Percentiles rank a stretch among this genome's conserved stretches.
These are phyloP conservation scores for Nyctanthes arbortristis DNA, from an alignment of 257 asterid species.

Conservation along the genomic window DNA sequence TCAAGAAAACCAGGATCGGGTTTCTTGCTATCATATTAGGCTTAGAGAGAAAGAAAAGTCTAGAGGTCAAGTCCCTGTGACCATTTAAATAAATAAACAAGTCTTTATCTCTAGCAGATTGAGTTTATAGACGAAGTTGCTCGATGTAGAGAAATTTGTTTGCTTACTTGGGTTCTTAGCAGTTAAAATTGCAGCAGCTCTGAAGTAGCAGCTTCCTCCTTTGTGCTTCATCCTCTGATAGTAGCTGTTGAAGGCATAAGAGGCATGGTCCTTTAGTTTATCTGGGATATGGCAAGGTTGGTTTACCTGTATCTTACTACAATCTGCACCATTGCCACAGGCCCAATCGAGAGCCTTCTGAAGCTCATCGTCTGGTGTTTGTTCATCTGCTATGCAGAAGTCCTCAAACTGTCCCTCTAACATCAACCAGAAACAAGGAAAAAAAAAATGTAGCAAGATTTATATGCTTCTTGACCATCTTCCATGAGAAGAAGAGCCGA, in stretches of 20 bases:
- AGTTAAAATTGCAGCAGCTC: slow-evolving; percentile 58
- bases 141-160: background rate
- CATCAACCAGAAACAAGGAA: background rate
- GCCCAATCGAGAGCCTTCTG: slow-evolving; percentile 59
- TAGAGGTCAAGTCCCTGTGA: too few relatives aligned
- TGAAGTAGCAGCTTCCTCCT: slow-evolving; percentile 76
- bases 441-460: too few relatives aligned
- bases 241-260: slow-evolving; percentile 78
- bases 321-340: slow-evolving; percentile 68
- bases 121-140: background rate
- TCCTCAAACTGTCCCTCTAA: slow-evolving; percentile 64
- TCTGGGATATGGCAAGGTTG: slow-evolving; percentile 54
- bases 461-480: too few relatives aligned
- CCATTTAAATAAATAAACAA: background rate
- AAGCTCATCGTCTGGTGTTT: slow-evolving; percentile 51
- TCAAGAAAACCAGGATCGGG: background rate
- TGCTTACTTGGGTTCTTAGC: slow-evolving; percentile 67
- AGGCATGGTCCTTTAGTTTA: slow-evolving; percentile 56
- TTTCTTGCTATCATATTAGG: background rate
- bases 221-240: slow-evolving; percentile 58
- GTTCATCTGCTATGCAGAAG: slow-evolving; percentile 79
- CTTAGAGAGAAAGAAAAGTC: too few relatives aligned
- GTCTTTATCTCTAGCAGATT: background rate
- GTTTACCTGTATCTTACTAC: slow-evolving; percentile 40
- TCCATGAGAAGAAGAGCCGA: too few relatives aligned